These are phyloP conservation scores for Colletotrichum simmondsii DNA, from an alignment of 2,329 filamentous ascomycete genomes.

Conservation along the genomic window DNA sequence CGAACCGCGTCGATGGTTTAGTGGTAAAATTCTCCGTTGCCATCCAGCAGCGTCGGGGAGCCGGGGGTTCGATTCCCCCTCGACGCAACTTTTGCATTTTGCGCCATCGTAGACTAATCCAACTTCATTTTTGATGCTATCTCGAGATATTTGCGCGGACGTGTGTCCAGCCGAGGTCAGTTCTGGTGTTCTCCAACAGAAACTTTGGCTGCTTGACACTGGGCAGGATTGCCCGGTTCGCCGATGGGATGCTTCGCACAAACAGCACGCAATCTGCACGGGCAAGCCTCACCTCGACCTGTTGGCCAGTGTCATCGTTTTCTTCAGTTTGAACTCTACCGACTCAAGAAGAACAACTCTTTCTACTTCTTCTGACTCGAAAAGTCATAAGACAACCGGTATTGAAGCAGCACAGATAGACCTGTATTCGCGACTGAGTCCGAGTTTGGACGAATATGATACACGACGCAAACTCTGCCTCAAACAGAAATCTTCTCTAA, in stretches of 20 bases:
- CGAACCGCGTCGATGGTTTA: slow-evolving; percentile 30
- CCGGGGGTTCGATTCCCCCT: slow-evolving; percentile 35
- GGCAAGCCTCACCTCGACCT: background rate
- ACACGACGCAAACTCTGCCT: slow-evolving; percentile 6
- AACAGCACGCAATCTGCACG: background rate
- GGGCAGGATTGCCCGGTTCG: background rate
- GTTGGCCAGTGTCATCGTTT: background rate
- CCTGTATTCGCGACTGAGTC: background rate
- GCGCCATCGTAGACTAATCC: background rate
- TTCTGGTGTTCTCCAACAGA: background rate
- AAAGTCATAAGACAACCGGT: background rate
- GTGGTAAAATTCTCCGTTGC: slow-evolving; percentile 36
- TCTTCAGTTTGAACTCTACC: background rate
- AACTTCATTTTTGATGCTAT: background rate
- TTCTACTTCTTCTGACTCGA: slow-evolving; percentile 5
- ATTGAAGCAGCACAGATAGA: background rate
- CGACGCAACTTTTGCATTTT: background rate
- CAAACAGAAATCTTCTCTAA: background rate
- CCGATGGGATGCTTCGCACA: background rate
- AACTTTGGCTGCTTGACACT: background rate
- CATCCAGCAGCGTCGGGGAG: slow-evolving; percentile 33
- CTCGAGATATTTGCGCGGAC: background rate
- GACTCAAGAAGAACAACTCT: background rate
- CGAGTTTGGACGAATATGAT: slow-evolving; percentile 19
- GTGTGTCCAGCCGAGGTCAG: background rate